phyloP scores from a whole-genome alignment of 371 early-diverging fungal genomes.

The Mucor circinelloides region DNA sequence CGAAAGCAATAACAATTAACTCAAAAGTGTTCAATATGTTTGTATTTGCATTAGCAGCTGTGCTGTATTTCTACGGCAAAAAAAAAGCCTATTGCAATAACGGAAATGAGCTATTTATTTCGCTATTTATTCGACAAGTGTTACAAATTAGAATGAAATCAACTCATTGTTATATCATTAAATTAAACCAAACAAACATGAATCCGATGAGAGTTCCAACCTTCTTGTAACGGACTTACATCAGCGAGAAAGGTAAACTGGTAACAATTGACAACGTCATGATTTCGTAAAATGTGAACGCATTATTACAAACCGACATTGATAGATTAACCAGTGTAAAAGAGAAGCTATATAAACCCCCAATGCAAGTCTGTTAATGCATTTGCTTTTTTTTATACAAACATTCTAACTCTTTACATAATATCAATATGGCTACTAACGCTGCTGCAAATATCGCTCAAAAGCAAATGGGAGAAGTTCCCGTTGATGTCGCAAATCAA shows the following conservation, averaged over 20 bases:
- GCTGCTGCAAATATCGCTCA: slow-evolving; percentile 49
- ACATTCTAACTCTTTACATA: background rate
- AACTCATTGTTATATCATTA: background rate
- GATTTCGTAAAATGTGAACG: background rate
- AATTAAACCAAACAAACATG: background rate
- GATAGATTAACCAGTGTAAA: background rate
- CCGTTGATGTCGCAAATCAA: slow-evolving; percentile 40
- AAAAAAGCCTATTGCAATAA: too few species aligned
- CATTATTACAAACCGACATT: background rate
- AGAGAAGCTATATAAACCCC: background rate
- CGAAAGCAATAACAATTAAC: too few species aligned
- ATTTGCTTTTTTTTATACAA: background rate
- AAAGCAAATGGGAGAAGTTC: slow-evolving; percentile 42
- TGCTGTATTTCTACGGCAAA: too few species aligned
- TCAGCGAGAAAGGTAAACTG: background rate
- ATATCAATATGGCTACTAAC: slow-evolving; percentile 32
- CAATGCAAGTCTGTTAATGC: background rate
- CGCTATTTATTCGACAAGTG: background rate
- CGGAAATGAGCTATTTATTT: too few species aligned
- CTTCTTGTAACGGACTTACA: too few species aligned
- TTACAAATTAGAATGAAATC: background rate
- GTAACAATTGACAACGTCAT: background rate
- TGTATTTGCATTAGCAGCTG: too few species aligned
- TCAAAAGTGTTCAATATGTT: too few species aligned
- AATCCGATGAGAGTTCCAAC: too few species aligned